Evolutionary conservation across 208 protist species (phyloP).

Genomic region (Phytomonas serpens): DNA sequence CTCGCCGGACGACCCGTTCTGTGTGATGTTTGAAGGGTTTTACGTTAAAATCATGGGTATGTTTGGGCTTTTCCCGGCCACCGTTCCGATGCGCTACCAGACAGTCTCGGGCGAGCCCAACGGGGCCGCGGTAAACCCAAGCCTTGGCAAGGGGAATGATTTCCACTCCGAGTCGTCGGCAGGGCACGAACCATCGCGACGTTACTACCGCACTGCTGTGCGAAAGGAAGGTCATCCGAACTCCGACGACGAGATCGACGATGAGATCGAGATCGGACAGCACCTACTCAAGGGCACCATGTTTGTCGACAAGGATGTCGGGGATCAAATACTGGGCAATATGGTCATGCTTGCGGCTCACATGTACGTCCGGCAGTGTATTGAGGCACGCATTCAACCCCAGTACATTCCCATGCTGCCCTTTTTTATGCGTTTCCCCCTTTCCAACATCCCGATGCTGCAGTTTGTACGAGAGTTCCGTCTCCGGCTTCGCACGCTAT

Average conservation of each 20-base stretch:
- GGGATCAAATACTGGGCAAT: conserved; percentile 73
- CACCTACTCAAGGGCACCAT: conserved; percentile 74
- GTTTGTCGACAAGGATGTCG: conserved; percentile 80
- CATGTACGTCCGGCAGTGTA: conserved; percentile 75
- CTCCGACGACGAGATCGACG: conserved; percentile 25
- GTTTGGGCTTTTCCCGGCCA: conserved; percentile 66
- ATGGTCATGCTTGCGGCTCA: conserved; percentile 66
- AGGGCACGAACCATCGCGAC: neutral
- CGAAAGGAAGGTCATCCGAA: conserved; percentile 33
- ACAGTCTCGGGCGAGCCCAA: neutral
- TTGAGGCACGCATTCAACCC: conserved; percentile 40
- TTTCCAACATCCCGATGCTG: conserved; percentile 73
- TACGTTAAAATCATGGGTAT: conserved; percentile 76
- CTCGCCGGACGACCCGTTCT: conserved; percentile 32
- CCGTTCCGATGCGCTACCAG: conserved; percentile 21
- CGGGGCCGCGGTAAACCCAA: neutral
- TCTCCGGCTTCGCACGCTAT: conserved; percentile 44
- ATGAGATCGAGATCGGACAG: conserved; percentile 27
- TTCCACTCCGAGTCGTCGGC: neutral
- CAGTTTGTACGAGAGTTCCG: conserved; percentile 74
- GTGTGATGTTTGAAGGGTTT: conserved; percentile 41
- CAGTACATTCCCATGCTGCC: conserved; percentile 52
- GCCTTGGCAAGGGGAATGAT: neutral
- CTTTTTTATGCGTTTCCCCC: conserved; percentile 42
- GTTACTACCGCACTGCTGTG: conserved; percentile 15